phyloP scores from a whole-genome alignment of 306 rosid species.

The Cicer pinnatifidum region DNA sequence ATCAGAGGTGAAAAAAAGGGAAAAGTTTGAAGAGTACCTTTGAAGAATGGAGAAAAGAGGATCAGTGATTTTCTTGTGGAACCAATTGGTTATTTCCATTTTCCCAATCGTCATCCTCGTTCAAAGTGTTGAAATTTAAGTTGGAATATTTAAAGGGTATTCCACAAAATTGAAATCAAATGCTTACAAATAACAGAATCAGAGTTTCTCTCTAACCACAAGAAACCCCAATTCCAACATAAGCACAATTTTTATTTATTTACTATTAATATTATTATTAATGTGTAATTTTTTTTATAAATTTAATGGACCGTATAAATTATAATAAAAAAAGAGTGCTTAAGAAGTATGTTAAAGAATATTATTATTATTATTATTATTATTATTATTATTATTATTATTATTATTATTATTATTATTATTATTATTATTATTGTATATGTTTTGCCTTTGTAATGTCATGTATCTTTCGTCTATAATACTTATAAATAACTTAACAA shows the following conservation, averaged over 20 bases:
- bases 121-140: conserved; percentile 30
- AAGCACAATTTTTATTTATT: neutral
- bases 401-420: neutral
- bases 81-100: conserved; percentile 56
- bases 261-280: no score
- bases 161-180: conserved; percentile 18
- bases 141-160: conserved; percentile 15
- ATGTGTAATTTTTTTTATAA: no score
- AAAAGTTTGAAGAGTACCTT: conserved; percentile 51
- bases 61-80: conserved; percentile 65
- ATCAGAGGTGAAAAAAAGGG: neutral
- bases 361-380: neutral
- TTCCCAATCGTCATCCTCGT: conserved; percentile 47
- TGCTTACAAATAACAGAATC: conserved; percentile 32
- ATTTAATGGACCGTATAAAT: no score
- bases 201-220: conserved; percentile 31
- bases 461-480: no score
- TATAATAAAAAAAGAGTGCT: no score
- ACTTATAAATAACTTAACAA: no score
- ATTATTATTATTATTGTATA: no score
- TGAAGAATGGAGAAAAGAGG: conserved; percentile 74
- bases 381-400: neutral
- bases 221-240: conserved; percentile 30
- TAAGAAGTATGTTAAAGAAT: no score
- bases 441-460: no score